A percentile compares a stretch with the other conserved stretches of the same genome.
Evolutionary conservation across 768 basidiomycete species (phyloP).

Genomic region (Trichaptum fuscoviolaceum): DNA sequence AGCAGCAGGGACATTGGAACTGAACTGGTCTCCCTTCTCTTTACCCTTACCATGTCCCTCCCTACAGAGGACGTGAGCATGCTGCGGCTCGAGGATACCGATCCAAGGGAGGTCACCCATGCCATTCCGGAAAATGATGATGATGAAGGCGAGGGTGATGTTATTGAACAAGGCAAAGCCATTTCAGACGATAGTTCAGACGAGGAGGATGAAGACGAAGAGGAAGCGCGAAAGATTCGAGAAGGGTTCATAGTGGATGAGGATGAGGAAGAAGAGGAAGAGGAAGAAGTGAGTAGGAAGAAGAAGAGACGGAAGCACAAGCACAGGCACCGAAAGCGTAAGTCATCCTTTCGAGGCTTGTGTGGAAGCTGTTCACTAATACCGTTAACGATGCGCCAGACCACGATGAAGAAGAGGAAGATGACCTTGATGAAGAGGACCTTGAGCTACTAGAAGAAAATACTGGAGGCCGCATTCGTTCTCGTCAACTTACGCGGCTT

Average conservation of each 20-base stretch:
- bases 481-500: constrained; percentile 66
- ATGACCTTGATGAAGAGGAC: constrained; percentile 74
- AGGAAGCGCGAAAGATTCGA: constrained; percentile 71
- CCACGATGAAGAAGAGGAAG: constrained; percentile 55
- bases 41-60: background rate
- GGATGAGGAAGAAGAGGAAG: constrained; percentile 81
- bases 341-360: constrained; percentile 9
- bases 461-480: constrained; percentile 69
- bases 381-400: constrained; percentile 20
- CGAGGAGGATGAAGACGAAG: constrained; percentile 87
- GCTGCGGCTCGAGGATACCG: background rate
- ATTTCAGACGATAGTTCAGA: constrained; percentile 81
- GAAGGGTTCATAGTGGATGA: constrained; percentile 93
- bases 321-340: constrained; percentile 55
- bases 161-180: constrained; percentile 38
- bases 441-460: constrained; percentile 82
- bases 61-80: background rate
- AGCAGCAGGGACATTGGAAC: background rate
- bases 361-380: constrained; percentile 12
- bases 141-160: constrained; percentile 53
- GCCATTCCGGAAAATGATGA: constrained; percentile 30
- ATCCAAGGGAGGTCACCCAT: background rate
- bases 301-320: constrained; percentile 65
- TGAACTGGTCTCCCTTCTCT: background rate
- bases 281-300: constrained; percentile 50